These are phyloP conservation scores for Laburnicola sp. DNA, from an alignment of 2,329 filamentous ascomycete genomes.

Conservation along the genomic window DNA sequence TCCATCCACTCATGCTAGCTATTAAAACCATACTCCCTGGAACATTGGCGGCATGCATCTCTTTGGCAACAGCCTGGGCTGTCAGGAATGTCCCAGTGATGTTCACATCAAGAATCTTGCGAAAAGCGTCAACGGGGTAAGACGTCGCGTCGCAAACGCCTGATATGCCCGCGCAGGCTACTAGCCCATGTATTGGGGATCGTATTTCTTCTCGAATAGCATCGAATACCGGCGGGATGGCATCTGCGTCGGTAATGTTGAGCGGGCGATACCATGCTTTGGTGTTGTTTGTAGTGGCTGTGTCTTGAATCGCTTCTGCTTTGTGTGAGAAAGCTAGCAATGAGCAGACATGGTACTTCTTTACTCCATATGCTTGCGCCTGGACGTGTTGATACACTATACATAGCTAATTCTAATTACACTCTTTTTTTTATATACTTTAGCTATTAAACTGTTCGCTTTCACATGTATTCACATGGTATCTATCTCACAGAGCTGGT, in stretches of 20 bases:
- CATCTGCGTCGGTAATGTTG: conserved; percentile 27
- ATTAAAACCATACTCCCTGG: conserved; percentile 45
- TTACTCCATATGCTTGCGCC: too few species aligned
- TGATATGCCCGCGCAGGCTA: conserved; percentile 35
- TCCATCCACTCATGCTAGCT: conserved; percentile 44
- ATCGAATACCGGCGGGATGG: conserved; percentile 17
- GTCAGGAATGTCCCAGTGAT: conserved; percentile 44
- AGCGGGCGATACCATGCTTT: conserved; percentile 22
- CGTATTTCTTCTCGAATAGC: conserved; percentile 15
- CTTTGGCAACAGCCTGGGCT: conserved; percentile 36
- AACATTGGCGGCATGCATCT: conserved; percentile 35
- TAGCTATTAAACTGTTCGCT: too few species aligned
- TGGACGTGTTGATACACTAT: too few species aligned
- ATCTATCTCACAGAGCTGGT: too few species aligned
- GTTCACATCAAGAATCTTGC: conserved; percentile 44
- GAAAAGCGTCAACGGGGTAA: conserved; percentile 39
- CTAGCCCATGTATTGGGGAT: conserved; percentile 29
- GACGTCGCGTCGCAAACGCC: conserved; percentile 37
- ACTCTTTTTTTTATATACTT: too few species aligned
- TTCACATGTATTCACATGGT: too few species aligned
- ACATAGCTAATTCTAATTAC: too few species aligned
- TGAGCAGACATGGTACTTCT: too few species aligned
- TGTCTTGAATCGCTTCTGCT: conserved; percentile 10
- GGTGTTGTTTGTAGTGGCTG: conserved; percentile 13
- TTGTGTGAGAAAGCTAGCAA: neutral